Evolutionary conservation across 805 yeast species (phyloP), one percentile per base, ranked within the genome.

Genomic region (Brettanomyces anomalus): DNA sequence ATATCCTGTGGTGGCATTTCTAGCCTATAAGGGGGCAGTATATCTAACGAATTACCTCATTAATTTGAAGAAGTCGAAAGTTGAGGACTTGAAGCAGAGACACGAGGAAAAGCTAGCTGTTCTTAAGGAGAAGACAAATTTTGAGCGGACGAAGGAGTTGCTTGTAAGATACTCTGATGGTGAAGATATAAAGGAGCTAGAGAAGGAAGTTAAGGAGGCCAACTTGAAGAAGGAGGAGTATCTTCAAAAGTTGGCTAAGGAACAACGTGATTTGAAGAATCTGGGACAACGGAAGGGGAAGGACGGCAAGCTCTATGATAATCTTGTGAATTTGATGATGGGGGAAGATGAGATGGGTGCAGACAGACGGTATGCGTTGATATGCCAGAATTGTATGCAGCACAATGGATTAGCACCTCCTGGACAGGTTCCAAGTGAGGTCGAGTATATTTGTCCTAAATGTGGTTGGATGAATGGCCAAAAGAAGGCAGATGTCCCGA

Each of bases 401-500:
- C 94, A 85, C 60, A 85, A 86, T 54, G 95, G 95, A 1, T 67
- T 85, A 37, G 94, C 94, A 0, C 85, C 87, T 4, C 87, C 85
- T 2, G 81, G 82, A 6, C 63, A 71, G 46, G 46, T 56, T 3
- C 81, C 90, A 0, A 53, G 50, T 2, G 53, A 58, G 4, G 76
- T 83, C 7, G 62, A 59, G 41, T 85, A 80, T 52, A 54, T 66
- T 2, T 85, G 95, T 62, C 84, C 87, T 7, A 60, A 61, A 18
- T 85, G 95, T 61, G 84, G 81, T 1, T 32, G 44, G 3, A 6
- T 61, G 31, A 66, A 65, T 48, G 68, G 67, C 7, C n/a, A 32
- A 8, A 7, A 32, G 34, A 32, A 32, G 7, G 34, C 6, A 32
- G 34, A 14, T 32, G 8, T n/a, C 7, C 15, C 15, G n/a, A 16